Conservation (phyloP, 257 asterid genomes). For the Buddleja alternifolia region DNA sequence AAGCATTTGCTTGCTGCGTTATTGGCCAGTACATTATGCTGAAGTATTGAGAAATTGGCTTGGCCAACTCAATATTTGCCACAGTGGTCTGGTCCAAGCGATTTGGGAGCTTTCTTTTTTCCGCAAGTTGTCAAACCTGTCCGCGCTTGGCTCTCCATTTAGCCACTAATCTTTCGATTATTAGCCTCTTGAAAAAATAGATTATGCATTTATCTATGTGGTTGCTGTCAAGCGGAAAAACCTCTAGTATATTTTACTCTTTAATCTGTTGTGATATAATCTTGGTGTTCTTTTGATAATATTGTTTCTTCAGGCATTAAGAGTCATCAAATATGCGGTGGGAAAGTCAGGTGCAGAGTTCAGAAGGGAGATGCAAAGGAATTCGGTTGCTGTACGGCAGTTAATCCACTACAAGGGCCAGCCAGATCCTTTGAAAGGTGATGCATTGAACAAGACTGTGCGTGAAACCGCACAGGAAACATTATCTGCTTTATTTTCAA, state of each 20-base stretch:
- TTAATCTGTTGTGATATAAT: conserved; percentile 3
- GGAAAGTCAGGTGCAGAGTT: conserved; percentile 96
- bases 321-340: conserved; percentile 88
- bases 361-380: conserved; percentile 97
- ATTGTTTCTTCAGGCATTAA: conserved; percentile 62
- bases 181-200: neutral
- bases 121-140: conserved; percentile 24
- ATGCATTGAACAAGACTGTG: conserved; percentile 90
- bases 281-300: conserved; percentile 1
- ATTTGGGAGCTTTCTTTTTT: conserved; percentile 13
- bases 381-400: conserved; percentile 86
- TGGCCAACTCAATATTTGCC: neutral
- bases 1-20: conserved; percentile 14
- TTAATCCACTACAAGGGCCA: conserved; percentile 93
- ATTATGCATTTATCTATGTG: conserved; percentile 3
- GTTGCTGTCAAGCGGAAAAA: neutral
- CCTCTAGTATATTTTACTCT: neutral
- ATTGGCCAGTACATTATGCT: conserved; percentile 8
- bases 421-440: conserved; percentile 94
- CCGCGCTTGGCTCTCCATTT: conserved; percentile 5
- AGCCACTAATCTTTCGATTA: conserved; percentile 12
- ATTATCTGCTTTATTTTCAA: conserved; percentile 75
- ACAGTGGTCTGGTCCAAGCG: conserved; percentile 1
- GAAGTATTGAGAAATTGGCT: conserved; percentile 14
- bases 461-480: conserved; percentile 98